Evolutionary conservation across 192 early-diverging fungal genomes (phyloP).

Genomic region (Podochytrium sp.): DNA sequence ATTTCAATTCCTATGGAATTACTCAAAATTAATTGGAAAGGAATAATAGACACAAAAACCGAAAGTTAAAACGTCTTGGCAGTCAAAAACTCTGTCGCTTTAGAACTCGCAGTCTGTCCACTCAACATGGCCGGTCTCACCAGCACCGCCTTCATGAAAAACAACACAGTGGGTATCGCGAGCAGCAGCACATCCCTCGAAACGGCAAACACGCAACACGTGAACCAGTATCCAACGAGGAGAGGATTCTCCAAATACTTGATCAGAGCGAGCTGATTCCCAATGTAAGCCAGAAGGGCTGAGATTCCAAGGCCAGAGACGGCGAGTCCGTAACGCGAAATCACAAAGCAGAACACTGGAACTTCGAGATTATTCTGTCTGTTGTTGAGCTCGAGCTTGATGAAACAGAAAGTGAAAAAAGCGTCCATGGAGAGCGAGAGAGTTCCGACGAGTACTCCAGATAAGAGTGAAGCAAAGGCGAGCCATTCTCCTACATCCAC

Average conservation of each 20-base stretch:
- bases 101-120: neutral
- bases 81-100: no score
- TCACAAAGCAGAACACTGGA: neutral
- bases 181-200: neutral
- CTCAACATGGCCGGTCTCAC: neutral
- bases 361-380: neutral
- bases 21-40: no score
- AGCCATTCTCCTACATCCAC: neutral
- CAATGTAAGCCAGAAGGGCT: neutral
- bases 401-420: constrained; percentile 1
- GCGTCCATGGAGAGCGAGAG: neutral
- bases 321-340: neutral
- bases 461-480: neutral
- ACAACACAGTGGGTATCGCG: neutral
- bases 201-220: neutral
- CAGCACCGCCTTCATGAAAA: neutral
- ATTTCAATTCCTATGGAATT: no score
- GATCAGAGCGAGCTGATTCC: neutral
- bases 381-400: neutral
- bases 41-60: no score
- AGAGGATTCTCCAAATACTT: neutral
- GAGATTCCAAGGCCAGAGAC: neutral
- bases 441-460: neutral
- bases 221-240: neutral
- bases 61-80: no score